Conservation (phyloP, 768 basidiomycete genomes). For the Rhodotorula babjevae region DNA sequence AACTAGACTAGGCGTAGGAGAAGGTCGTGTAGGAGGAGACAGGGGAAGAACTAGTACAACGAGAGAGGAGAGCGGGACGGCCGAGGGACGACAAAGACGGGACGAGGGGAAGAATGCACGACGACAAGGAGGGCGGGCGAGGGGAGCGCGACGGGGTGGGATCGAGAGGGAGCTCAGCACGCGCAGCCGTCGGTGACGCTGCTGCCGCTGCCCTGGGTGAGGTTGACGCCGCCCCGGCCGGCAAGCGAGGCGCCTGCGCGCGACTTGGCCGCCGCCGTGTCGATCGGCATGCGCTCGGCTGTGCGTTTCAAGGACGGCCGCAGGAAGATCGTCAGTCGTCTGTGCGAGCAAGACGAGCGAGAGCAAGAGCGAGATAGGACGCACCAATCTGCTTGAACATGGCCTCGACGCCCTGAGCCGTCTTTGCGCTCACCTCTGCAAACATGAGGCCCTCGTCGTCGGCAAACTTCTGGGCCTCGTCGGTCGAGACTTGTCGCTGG, state of each 20-base stretch:
- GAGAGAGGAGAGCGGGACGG: too few relatives aligned
- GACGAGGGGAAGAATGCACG: too few relatives aligned
- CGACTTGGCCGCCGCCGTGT: conserved; percentile 7
- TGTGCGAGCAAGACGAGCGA: background rate
- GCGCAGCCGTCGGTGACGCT: conserved; percentile 20
- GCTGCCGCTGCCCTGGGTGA: conserved; percentile 1
- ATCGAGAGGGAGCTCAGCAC: conserved; percentile 10
- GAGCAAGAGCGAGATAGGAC: background rate
- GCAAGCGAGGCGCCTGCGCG: conserved; percentile 6
- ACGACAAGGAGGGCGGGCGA: too few relatives aligned
- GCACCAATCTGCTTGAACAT: conserved; percentile 75
- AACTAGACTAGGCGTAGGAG: too few relatives aligned
- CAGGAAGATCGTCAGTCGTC: background rate
- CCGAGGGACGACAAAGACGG: too few relatives aligned
- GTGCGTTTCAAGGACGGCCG: background rate
- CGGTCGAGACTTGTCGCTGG: conserved; percentile 46
- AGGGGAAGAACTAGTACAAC: too few relatives aligned
- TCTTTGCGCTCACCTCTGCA: conserved; percentile 86
- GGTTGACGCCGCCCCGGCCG: conserved; percentile 29
- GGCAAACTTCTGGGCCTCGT: conserved; percentile 87
- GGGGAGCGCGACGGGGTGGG: too few relatives aligned
- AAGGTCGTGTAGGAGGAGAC: too few relatives aligned
- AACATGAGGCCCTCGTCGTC: conserved; percentile 89
- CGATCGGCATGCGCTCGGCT: conserved; percentile 35
- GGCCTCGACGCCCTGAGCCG: conserved; percentile 76